Evolutionary conservation across 495 filamentous ascomycete species (phyloP), one percentile per base, ranked within the genome.

Genomic region (Neurospora tetraspora): DNA sequence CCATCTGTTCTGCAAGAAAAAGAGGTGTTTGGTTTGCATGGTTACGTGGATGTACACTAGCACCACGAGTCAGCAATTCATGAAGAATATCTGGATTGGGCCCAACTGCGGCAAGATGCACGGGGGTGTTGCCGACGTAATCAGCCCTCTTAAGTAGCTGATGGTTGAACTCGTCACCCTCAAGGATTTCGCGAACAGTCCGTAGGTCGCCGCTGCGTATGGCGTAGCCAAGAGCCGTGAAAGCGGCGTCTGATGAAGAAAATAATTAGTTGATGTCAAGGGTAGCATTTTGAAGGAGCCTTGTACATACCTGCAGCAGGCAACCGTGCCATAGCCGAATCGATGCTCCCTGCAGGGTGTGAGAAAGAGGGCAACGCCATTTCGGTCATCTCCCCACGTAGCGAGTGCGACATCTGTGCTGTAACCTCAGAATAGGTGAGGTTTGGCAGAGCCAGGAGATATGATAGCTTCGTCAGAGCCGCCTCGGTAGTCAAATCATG

Each of bases 401-500:
- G 81, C 1, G 91, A 91, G 9, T 86, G 78, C 31, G 90, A 87
- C 94, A 98, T 97, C 73, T 88, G 85, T 65, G 83, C 79, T 1
- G 88, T 84, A 8, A 98, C 88, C 8, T 92, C 88, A 18, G 86
- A 81, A 31, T 89, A 85, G 0, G 84, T 83, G n/a, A 90, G 78
- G 5, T 84, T 87, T 11, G 90, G 91, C 2, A 85, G 78, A 3
- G 94, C 92, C 9, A 99, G 87, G 2, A 98, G 86, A 77, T 95
- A 97, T 2, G 93, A 93, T 12, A 99, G 85, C 82, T 99, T 99
- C 1, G 96, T 97, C 73, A 98, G 85, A 0, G 96, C 96, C 16
- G 92, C 95, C 82, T 99, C 96, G 16, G 93, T 92, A 0, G 96
- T 99, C 84, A 99, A 86, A 78, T 99, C 96, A 72, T 94, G 87